Conservation (phyloP, 164 flowering plant genomes). For the Amborella trichopoda region DNA sequence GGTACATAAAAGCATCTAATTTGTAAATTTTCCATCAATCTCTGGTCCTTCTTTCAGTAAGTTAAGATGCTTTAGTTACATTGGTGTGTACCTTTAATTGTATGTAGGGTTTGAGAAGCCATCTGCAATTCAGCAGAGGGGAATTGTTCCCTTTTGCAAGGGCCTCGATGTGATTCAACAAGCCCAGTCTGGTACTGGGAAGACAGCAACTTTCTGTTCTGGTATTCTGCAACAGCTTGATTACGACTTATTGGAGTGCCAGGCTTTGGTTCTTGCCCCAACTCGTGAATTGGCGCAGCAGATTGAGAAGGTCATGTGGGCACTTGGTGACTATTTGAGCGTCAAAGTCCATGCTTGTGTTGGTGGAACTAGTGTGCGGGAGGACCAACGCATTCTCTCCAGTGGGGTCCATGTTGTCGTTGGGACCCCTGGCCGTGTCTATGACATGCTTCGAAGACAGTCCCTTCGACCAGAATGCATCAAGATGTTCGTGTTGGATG, state of each 20-base stretch:
- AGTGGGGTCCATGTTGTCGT: conserved; percentile 61
- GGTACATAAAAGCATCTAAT: conserved; percentile 19
- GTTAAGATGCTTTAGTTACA: neutral
- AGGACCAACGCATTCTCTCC: conserved; percentile 39
- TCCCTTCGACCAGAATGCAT: conserved; percentile 44
- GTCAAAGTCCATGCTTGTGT: conserved; percentile 71
- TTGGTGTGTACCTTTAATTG: too few relatives aligned
- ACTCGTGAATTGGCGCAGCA: conserved; percentile 69
- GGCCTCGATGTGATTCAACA: conserved; percentile 71
- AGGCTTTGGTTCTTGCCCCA: conserved; percentile 57
- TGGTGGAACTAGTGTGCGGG: conserved; percentile 59
- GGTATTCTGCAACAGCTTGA: conserved; percentile 54
- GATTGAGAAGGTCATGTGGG: conserved; percentile 69
- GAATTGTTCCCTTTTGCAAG: conserved; percentile 63
- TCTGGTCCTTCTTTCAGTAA: neutral
- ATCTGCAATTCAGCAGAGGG: conserved; percentile 70
- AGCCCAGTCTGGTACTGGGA: conserved; percentile 69
- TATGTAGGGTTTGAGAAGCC: conserved; percentile 57
- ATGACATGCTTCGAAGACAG: conserved; percentile 47
- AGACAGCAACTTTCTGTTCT: conserved; percentile 68
- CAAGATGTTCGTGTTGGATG: conserved; percentile 51
- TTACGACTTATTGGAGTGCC: conserved; percentile 38
- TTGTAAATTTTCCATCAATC: neutral
- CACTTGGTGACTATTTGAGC: conserved; percentile 60
- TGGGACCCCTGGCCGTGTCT: conserved; percentile 63